These are phyloP conservation scores for Hypsizygus marmoreus DNA, from an alignment of 768 basidiomycete genomes.

Conservation along the genomic window DNA sequence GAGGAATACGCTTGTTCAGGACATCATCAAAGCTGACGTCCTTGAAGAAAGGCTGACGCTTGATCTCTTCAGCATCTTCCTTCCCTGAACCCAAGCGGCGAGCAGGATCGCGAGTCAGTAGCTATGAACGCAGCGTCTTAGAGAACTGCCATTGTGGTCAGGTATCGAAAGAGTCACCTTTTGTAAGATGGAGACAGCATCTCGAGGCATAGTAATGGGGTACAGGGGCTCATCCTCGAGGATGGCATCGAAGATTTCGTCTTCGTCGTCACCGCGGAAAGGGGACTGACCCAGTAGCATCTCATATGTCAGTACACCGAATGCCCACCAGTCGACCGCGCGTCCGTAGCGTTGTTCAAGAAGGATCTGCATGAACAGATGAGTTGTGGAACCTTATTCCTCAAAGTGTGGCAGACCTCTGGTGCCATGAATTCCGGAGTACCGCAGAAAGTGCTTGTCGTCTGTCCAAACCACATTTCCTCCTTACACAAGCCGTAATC, in stretches of 20 bases:
- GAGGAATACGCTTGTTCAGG: slow-evolving; percentile 94
- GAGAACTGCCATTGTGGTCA: too few species aligned
- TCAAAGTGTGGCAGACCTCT: slow-evolving; percentile 60
- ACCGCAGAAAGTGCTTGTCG: slow-evolving; percentile 98
- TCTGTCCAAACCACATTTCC: slow-evolving; percentile 96
- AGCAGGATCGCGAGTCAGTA: slow-evolving; percentile 88
- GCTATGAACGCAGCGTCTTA: slow-evolving; percentile 41
- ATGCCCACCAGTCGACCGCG: slow-evolving; percentile 99
- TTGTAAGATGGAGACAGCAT: slow-evolving; percentile 93
- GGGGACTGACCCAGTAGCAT: slow-evolving; percentile 99
- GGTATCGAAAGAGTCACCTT: slow-evolving; percentile 54
- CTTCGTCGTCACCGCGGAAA: slow-evolving; percentile 98
- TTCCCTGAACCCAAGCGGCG: slow-evolving; percentile 91
- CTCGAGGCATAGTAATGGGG: slow-evolving; percentile 98
- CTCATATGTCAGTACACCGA: slow-evolving; percentile 97
- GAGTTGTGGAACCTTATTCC: slow-evolving; percentile 5
- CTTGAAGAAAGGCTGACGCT: slow-evolving; percentile 97
- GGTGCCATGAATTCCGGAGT: slow-evolving; percentile 99
- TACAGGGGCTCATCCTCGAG: slow-evolving; percentile 97
- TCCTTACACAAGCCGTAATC: slow-evolving; percentile 99
- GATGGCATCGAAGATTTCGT: slow-evolving; percentile 99
- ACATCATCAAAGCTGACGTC: slow-evolving; percentile 98
- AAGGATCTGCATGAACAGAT: slow-evolving; percentile 67
- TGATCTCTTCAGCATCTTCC: slow-evolving; percentile 95
- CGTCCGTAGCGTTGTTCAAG: slow-evolving; percentile 99